phyloP scores from a whole-genome alignment of 805 yeast species.

The Barnettozyma sucrosica region DNA sequence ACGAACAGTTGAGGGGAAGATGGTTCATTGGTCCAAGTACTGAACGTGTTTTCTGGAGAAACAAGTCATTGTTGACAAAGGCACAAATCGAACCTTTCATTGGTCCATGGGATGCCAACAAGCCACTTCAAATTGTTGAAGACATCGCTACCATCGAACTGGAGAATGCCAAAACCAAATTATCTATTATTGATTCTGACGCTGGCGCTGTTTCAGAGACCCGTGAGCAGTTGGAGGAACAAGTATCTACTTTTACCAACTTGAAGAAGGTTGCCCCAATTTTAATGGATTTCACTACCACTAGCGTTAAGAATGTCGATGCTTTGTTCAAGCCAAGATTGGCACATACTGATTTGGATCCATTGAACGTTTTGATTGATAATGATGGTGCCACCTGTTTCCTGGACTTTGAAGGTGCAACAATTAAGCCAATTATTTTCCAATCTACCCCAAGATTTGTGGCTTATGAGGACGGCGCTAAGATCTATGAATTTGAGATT shows the following conservation, averaged over 20 bases:
- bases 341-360: slow-evolving; percentile 80
- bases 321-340: slow-evolving; percentile 69
- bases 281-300: slow-evolving; percentile 46
- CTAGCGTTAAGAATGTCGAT: slow-evolving; percentile 53
- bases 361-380: slow-evolving; percentile 66
- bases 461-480: slow-evolving; percentile 76
- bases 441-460: slow-evolving; percentile 79
- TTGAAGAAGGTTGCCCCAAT: slow-evolving; percentile 49
- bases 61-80: slow-evolving; percentile 48
- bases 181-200: slow-evolving; percentile 48
- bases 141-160: slow-evolving; percentile 64
- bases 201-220: slow-evolving; percentile 42
- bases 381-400: slow-evolving; percentile 43
- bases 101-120: slow-evolving; percentile 72
- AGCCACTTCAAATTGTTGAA: slow-evolving; percentile 57
- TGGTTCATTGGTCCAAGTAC: slow-evolving; percentile 91
- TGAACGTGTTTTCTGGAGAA: slow-evolving; percentile 73
- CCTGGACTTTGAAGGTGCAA: slow-evolving; percentile 77
- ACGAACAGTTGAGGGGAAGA: slow-evolving; percentile 46
- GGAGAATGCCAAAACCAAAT: slow-evolving; percentile 49
- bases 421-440: slow-evolving; percentile 76
- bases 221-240: slow-evolving; percentile 38
- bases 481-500: slow-evolving; percentile 66
- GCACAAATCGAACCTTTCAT: slow-evolving; percentile 42
- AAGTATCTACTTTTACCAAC: slow-evolving; percentile 57